Evolutionary conservation across 768 basidiomycete genomes (phyloP), one percentile per base, ranked within the genome.

Genomic region (Tylopilus balloui): DNA sequence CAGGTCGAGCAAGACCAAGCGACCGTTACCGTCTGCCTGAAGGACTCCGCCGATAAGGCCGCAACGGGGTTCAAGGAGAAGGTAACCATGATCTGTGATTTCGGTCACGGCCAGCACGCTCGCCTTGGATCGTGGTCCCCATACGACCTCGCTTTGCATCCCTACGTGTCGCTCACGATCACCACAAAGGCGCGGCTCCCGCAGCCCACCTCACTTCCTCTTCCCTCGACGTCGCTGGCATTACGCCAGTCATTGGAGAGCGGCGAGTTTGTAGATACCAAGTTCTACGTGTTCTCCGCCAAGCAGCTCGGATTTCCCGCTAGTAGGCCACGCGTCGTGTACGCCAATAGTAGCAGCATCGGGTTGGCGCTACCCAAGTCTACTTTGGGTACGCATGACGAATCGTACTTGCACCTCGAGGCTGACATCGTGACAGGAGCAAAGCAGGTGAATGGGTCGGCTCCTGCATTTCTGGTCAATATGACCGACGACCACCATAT

Each of bases 191-290:
- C 55, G 10, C 51, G 47, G 0, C 42, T 53, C 19, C 42, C 57
- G 6, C 50, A 41, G 5, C 41, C 12, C 6, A 29, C 27, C 45
- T 20, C 55, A 4, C 51, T 53, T 8, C 63, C 63, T 0, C 58
- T 60, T 7, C 20, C 48, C 10, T 49, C 60, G 3, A 44, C 55
- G 8, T 46, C 60, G 0, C n/a, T 48, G 34, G 66, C 56, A 1
- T 36, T 68, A 3, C 52, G 51, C 42, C 52, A 52, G 32, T 65
- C 64, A 34, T 53, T 65, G 64, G 41, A 39, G 12, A 53, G 31
- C 14, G 64, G 66, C 8, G 58, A 63, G 34, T 63, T 65, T 34
- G 45, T 63, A 1, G 58, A 65, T 37, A 66, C 64, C 6, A 66
- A 61, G 28, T 65, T 68, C 32, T 55, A 68, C 13, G 66, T 24